A percentile compares a stretch with the other conserved stretches of the same genome.
These are phyloP conservation scores for Lolium perenne DNA, from an alignment of 176 grass and related monocot genomes.

Conservation along the genomic window DNA sequence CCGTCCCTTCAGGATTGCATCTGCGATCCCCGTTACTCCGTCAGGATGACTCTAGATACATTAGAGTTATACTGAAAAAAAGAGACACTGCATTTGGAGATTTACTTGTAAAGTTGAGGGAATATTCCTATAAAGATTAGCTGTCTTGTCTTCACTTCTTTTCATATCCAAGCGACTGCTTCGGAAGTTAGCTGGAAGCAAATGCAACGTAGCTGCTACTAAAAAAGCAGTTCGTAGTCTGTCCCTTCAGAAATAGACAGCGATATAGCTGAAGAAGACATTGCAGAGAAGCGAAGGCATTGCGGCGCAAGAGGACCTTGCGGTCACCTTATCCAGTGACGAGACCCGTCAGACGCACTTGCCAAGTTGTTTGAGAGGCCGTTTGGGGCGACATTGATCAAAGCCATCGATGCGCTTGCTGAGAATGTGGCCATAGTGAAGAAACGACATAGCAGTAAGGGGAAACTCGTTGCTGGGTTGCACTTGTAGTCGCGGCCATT, in stretches of 20 bases:
- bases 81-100: no score
- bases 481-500: no score
- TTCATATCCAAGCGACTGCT: neutral
- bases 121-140: neutral
- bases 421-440: no score
- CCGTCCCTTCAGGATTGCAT: no score
- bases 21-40: no score
- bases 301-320: neutral
- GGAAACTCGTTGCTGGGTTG: no score
- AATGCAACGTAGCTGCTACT: neutral
- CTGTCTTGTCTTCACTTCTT: neutral
- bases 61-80: no score
- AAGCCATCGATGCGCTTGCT: neutral
- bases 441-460: no score
- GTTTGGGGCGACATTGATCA: neutral
- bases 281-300: neutral
- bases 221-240: neutral
- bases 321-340: neutral
- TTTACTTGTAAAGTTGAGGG: no score
- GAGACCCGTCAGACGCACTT: neutral
- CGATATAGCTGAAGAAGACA: neutral
- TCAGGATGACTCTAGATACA: no score
- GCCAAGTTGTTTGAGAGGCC: neutral
- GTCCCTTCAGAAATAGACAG: neutral
- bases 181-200: conserved; percentile 18